These are phyloP conservation scores for Coniochaeta sp. DNA, from an alignment of 2,329 filamentous ascomycete genomes.

Conservation along the genomic window DNA sequence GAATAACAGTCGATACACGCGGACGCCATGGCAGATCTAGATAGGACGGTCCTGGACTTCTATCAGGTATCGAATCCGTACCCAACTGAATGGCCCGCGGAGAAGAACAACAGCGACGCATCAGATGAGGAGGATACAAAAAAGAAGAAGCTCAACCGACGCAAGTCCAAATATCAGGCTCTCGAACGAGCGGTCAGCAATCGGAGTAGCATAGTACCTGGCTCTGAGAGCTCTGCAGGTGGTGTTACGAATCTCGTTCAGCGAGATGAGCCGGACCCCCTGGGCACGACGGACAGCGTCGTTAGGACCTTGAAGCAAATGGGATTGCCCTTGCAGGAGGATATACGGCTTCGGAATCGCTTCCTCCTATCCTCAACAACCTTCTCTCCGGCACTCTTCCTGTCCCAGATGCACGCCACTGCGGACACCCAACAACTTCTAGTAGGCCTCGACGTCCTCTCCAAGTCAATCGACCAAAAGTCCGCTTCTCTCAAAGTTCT, in stretches of 20 bases:
- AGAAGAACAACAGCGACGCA: slow-evolving; percentile 66
- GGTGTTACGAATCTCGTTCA: slow-evolving; percentile 73
- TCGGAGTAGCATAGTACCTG: slow-evolving; percentile 56
- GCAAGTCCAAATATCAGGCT: slow-evolving; percentile 76
- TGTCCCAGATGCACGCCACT: slow-evolving; percentile 83
- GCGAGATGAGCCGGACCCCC: slow-evolving; percentile 84
- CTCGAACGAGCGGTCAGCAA: slow-evolving; percentile 69
- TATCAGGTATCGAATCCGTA: slow-evolving; percentile 77
- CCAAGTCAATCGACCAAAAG: slow-evolving; percentile 92
- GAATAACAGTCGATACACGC: not conserved
- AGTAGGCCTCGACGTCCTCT: slow-evolving; percentile 75
- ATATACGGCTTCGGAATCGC: slow-evolving; percentile 72
- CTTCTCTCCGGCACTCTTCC: slow-evolving; percentile 85
- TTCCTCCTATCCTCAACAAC: slow-evolving; percentile 94
- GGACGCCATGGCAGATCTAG: slow-evolving; percentile 56
- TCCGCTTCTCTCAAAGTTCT: slow-evolving; percentile 93
- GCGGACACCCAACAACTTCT: slow-evolving; percentile 78
- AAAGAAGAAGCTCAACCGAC: slow-evolving; percentile 44
- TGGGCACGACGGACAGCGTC: slow-evolving; percentile 84
- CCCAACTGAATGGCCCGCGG: slow-evolving; percentile 78
- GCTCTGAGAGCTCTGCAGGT: slow-evolving; percentile 56
- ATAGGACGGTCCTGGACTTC: slow-evolving; percentile 74
- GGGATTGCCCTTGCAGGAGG: slow-evolving; percentile 78
- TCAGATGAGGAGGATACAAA: slow-evolving; percentile 51
- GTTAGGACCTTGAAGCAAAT: slow-evolving; percentile 69